Percentiles rank a stretch among this genome's conserved stretches.
Conservation (phyloP, 768 basidiomycete genomes). For the Sarcomyxa edulis region DNA sequence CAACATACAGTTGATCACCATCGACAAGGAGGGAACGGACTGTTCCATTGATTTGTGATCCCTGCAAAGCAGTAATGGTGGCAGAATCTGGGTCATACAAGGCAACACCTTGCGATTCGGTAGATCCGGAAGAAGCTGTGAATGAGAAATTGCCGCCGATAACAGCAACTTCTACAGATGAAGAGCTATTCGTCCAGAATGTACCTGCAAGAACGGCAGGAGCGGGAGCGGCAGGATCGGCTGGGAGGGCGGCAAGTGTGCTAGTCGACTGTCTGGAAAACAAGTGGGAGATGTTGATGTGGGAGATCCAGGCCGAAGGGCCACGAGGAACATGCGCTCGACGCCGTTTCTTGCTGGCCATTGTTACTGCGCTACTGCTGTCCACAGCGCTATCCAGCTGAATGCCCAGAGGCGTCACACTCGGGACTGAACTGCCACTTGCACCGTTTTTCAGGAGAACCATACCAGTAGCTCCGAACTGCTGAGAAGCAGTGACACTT, state of each 20-base stretch:
- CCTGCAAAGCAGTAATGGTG: conserved; percentile 48
- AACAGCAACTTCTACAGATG: conserved; percentile 59
- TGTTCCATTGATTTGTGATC: conserved; percentile 64
- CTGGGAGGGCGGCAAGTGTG: conserved; percentile 48
- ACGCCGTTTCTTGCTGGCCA: conserved; percentile 29
- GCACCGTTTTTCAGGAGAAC: conserved; percentile 73
- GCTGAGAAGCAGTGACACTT: conserved; percentile 46
- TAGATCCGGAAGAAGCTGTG: conserved; percentile 29
- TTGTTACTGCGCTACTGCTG: conserved; percentile 22
- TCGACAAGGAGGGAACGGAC: conserved; percentile 75
- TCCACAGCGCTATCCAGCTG: conserved; percentile 41
- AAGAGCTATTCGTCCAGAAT: conserved; percentile 84
- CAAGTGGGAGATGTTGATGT: conserved; percentile 35
- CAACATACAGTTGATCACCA: conserved; percentile 68
- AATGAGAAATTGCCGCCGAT: conserved; percentile 91
- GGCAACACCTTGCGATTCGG: conserved; percentile 50
- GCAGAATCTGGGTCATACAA: conserved; percentile 60
- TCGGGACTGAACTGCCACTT: conserved; percentile 45
- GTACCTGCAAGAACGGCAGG: conserved; percentile 82
- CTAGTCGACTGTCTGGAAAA: conserved; percentile 50
- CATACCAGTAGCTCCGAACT: conserved; percentile 75
- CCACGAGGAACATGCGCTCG: conserved; percentile 21
- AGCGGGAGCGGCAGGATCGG: conserved; percentile 50
- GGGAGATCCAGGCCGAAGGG: conserved; percentile 39
- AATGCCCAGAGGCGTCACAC: conserved; percentile 56